These are phyloP conservation scores for Solanum sparsipilum DNA, from an alignment of 257 asterid genomes.

Conservation along the genomic window DNA sequence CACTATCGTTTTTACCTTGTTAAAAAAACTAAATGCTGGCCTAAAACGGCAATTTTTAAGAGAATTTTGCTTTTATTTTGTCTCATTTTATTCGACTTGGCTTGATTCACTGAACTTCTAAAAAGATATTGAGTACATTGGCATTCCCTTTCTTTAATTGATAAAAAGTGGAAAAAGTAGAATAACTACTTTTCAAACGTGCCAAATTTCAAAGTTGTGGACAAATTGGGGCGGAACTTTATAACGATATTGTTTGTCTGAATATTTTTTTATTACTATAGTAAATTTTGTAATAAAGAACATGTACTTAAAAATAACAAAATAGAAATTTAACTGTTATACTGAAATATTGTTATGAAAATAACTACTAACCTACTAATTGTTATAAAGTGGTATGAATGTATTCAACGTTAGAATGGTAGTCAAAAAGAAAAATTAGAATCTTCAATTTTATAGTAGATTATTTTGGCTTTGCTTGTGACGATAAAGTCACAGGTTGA, in stretches of 20 bases:
- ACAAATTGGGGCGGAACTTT: background rate
- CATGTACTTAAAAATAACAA: fast-evolving
- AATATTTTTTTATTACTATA: background rate
- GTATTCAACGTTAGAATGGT: background rate
- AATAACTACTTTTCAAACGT: background rate
- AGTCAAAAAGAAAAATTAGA: background rate
- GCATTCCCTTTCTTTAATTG: background rate
- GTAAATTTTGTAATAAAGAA: background rate
- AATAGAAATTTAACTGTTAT: fast-evolving
- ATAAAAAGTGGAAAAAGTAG: background rate
- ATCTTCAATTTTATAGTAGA: background rate
- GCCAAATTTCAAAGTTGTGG: background rate
- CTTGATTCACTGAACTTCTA: background rate
- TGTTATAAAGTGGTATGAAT: background rate
- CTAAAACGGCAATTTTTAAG: background rate
- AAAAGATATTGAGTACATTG: background rate
- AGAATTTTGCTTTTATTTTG: background rate
- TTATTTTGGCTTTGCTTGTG: background rate
- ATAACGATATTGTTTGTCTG: too few species aligned
- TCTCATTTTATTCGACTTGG: background rate
- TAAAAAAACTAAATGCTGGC: background rate
- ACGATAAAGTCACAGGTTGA: background rate
- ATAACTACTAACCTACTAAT: fast-evolving
- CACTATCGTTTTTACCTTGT: fast-evolving
- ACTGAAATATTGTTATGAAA: background rate